Conservation (phyloP, 768 basidiomycete species). For the Macrocybe gigantea region DNA sequence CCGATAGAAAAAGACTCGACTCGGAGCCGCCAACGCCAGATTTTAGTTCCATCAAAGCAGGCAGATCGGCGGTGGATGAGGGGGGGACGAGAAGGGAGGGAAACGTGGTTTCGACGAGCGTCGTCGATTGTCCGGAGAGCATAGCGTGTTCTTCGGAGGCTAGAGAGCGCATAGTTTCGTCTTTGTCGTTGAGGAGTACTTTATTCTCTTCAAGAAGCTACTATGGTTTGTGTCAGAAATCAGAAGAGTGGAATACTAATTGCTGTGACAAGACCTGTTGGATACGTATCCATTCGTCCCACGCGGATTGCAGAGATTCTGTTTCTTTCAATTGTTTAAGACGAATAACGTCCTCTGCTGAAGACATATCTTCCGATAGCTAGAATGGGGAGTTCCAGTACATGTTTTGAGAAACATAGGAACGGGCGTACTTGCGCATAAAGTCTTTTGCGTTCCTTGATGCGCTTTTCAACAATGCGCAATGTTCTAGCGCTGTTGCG, state of each 20-base stretch:
- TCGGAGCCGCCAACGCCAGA: conserved; percentile 92
- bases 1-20: conserved; percentile 72
- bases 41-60: conserved; percentile 86
- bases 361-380: conserved; percentile 49
- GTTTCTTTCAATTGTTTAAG: conserved; percentile 64
- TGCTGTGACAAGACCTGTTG: conserved; percentile 42
- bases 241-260: not conserved
- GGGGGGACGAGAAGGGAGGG: conserved; percentile 71
- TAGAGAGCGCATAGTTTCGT: conserved; percentile 68
- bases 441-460: conserved; percentile 42
- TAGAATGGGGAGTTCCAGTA: conserved; percentile 16
- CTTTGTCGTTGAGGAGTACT: conserved; percentile 63
- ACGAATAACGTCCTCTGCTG: conserved; percentile 48
- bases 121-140: conserved; percentile 32
- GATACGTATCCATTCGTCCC: conserved; percentile 57
- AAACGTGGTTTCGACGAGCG: conserved; percentile 40
- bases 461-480: conserved; percentile 45
- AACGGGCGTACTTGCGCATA: conserved; percentile 33
- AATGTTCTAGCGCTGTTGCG: conserved; percentile 46
- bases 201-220: conserved; percentile 65
- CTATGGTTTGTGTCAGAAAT: conserved; percentile 16
- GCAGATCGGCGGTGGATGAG: conserved; percentile 57
- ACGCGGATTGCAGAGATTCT: conserved; percentile 61
- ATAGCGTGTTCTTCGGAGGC: conserved; percentile 60
- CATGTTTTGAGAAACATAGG: not conserved